A percentile compares a stretch with the other conserved stretches of the same genome.
Evolutionary conservation across 345 rosid genomes (phyloP).

Genomic region (Dipteronia dyeriana): DNA sequence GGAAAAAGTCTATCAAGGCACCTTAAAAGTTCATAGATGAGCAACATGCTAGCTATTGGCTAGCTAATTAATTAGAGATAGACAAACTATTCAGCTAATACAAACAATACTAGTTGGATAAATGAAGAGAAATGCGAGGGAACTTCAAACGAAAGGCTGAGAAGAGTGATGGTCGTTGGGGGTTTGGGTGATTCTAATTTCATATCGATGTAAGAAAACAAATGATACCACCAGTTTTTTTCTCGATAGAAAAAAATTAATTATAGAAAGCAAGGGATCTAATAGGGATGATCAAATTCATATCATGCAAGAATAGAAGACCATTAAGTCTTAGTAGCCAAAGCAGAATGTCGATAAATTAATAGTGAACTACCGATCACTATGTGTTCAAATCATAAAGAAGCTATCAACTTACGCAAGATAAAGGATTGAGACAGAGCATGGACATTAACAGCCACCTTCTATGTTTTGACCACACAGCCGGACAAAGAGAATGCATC

Average conservation of each 20-base stretch:
- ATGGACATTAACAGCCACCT: slow-evolving; percentile 99
- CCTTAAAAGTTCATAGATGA: background rate
- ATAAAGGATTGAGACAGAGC: slow-evolving; percentile 88
- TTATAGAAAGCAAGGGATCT: background rate
- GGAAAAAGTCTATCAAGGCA: background rate
- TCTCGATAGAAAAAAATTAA: background rate
- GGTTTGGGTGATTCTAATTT: background rate
- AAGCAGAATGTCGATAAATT: background rate
- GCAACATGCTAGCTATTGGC: background rate
- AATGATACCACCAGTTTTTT: background rate
- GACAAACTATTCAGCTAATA: background rate
- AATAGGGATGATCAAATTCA: background rate
- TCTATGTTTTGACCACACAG: slow-evolving; percentile 95
- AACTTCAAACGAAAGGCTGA: background rate
- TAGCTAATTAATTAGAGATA: background rate
- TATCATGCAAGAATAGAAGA: background rate
- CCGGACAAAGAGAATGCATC: slow-evolving; percentile 95
- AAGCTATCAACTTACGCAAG: slow-evolving; percentile 66
- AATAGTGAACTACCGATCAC: background rate
- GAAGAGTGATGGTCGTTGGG: background rate
- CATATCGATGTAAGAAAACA: background rate
- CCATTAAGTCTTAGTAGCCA: background rate
- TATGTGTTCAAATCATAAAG: background rate
- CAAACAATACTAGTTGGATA: background rate
- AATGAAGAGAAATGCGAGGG: background rate